Evolutionary conservation across 192 early-diverging fungal species (phyloP).

Genomic region (Haplosporangium gracile): DNA sequence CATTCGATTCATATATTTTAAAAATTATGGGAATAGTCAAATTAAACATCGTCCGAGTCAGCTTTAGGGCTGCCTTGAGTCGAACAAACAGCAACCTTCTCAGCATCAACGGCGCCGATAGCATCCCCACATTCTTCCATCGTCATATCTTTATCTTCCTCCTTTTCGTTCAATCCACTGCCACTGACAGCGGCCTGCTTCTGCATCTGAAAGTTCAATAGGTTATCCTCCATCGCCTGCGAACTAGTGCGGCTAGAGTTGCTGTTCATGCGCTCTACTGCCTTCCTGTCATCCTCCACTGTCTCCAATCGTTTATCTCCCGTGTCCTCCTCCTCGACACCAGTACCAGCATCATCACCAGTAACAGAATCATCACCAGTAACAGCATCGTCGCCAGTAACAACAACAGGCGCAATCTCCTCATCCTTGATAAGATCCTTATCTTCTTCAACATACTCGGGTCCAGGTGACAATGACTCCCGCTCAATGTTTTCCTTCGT

Average conservation of each 20-base stretch:
- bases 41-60: background rate
- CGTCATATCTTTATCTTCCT: background rate
- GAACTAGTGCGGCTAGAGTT: slow-evolving; percentile 3
- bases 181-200: background rate
- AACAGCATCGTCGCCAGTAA: background rate
- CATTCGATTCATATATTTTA: background rate
- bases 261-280: background rate
- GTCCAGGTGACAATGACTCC: background rate
- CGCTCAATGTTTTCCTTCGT: background rate
- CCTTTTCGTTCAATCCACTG: background rate
- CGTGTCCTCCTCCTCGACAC: background rate
- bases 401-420: background rate
- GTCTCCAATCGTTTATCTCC: background rate
- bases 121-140: background rate
- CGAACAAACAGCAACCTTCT: background rate
- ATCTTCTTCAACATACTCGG: background rate
- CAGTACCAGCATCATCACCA: background rate
- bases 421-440: background rate
- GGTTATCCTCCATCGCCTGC: slow-evolving; percentile 6
- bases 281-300: background rate
- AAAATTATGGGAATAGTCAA: background rate
- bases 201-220: background rate
- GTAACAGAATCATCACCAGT: background rate
- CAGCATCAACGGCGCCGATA: background rate
- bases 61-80: background rate